Base-by-base conservation (phyloP, 2,329 filamentous ascomycete genomes). In the Botrytis porri region DNA sequence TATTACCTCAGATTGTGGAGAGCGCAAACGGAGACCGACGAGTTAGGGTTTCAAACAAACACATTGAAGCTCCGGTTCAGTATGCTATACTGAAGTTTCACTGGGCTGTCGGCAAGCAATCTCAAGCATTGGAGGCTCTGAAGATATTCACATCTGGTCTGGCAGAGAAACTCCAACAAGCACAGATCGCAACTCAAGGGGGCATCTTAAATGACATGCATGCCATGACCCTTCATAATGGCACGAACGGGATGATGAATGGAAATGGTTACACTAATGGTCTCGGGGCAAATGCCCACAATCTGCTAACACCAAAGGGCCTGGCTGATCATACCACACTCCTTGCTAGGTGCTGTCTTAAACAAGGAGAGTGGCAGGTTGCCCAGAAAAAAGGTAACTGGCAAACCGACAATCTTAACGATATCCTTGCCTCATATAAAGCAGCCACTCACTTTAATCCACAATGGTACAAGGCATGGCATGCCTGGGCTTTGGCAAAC, bases 381-480 rank as follows among this genome's bases (percentile, higher is more conserved):
- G 87, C 92, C 25, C 84, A 97, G 71, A 92, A 97, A 81, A 92
- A 92, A 80, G 92, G 94, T 70, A 92, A 96, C 76, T 99, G 96
- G 97, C 91, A 93, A 76, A 89, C 93, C 75, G 92, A 93, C 14
- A 91, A 93, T 76, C 93, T 97, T 6, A 89, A 93, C 69, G 95
- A 98, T 70, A 94, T 99, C 73, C 85, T 99, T 37, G 88, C 89
- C n/a, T 94, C 96, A 2, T 99, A 98, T 82, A 90, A 91, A 29
- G 92, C 95, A 74, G 97, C 97, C 1, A 99, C 96, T 2, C 91
- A 93, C 74, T 98, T 97, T 83, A 97, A 99, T 81, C 92, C 94
- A 48, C 90, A 92, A 75, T 99, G 95, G 89, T 99, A 99, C 85
- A 99, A 99, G 83, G 96, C 97, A 12, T 99, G 96, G 96, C 96